Evolutionary conservation across 805 yeast genomes (phyloP), one percentile per base, ranked within the genome.

Genomic region (Wickerhamiella galacta): DNA sequence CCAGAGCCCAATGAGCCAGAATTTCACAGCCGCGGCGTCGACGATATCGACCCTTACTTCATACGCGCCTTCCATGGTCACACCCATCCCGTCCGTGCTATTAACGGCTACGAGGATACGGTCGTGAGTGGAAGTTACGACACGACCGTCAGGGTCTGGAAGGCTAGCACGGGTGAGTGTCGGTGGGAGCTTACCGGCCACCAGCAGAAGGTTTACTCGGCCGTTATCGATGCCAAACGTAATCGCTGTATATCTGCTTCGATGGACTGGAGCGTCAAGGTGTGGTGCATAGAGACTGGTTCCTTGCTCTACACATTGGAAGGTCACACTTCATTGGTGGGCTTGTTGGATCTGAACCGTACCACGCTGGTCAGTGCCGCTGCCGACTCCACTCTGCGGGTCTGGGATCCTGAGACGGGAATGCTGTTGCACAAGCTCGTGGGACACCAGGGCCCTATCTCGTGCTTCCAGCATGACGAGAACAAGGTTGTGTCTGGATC

Each of bases 101-200:
- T 87, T 7, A 66, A 90, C 1, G 95, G 94, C 1, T 63, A 73
- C 52, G 94, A 87, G 1, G 78, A 80, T 48, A 68, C 75, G 9
- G 68, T 87, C 15, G 74, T 87, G 2, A 76, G 90, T 20, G 95
- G 95, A 0, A 78, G 93, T 4, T 87, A 87, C 52, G 98, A 87
- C 55, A 67, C 76, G 33, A 78, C 80, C 1, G 80, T 85, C 4
- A 67, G 95, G 39, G 93, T 87, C 2, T 87, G 98, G 98, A 90
- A 81, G 46, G 61, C 85, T 39, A 65, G 70, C 20, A 71, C 76
- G 4, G 80, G 79, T 31, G 65, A 64, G 34, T 82, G 94, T 51
- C 67, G 69, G 32, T 74, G 71, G 54, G 72, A 76, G 8, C 63
- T 87, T 15, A 59, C 70, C 2, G 96, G 95, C 2, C 98, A 90